Evolutionary conservation across 2,329 filamentous ascomycete species (phyloP), one percentile per base, ranked within the genome.

Genomic region (Biscogniauxia marginata): DNA sequence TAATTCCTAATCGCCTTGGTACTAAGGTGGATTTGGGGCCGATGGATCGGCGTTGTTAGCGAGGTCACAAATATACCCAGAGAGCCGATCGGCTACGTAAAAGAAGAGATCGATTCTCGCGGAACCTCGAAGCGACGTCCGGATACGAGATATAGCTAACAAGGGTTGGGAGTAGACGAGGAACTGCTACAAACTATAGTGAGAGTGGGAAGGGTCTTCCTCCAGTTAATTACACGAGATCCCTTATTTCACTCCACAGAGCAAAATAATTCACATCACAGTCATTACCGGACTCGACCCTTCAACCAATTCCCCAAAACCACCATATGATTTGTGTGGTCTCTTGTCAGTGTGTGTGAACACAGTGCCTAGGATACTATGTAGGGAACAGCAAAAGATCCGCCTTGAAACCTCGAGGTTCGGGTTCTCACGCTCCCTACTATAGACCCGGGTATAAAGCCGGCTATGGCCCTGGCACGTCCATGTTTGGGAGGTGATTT

Each of bases 211-310:
- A 47, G 34, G 50, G 1, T 16, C 6, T 52, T 56, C 24, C 50
- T 58, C 54, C 52, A 54, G 53, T 53, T 45, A 59, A 58, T 49
- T 57, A 55, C 46, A 39, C 54, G 50, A 61, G 56, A 51, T 52
- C 34, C 44, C 58, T 61, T 53, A 51, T 23, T 48, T 23, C 23
- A 48, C 50, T 39, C 44, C 53, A 51, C 57, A 57, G 53, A 55
- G 56, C 30, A 39, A 39, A 39, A 55, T 62, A 62, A 58, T 58
- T 55, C 61, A 61, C 53, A 52, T 52, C 52, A 62, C 61, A 59
- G 61, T 63, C 61, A 39, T 39, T 39, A 39, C 30, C 30, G 30
- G 30, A 39, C 9, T 39, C 30, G n/a, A 39, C 13, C 45, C 45
- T 21, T 46, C 19, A 23, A 23, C 45, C 45, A 13, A 46, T 46